phyloP scores from a whole-genome alignment of 2,329 filamentous ascomycete species.

The Lasiodiplodia hormozganensis region DNA sequence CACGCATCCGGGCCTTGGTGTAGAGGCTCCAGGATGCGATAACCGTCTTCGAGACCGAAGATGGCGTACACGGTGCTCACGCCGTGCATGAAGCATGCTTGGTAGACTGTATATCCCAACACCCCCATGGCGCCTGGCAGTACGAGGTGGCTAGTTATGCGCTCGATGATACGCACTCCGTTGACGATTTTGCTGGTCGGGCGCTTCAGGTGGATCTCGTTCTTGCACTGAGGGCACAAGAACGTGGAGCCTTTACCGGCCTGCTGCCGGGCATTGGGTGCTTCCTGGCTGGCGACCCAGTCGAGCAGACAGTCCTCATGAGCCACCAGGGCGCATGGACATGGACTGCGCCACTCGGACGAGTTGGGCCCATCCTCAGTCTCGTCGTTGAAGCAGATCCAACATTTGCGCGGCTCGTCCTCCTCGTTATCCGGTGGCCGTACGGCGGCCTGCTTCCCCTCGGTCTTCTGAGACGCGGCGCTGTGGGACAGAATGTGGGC shows the following conservation, averaged over 20 bases:
- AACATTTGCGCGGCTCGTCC: slow-evolving; percentile 62
- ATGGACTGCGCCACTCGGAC: slow-evolving; percentile 82
- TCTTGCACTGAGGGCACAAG: slow-evolving; percentile 88
- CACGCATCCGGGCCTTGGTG: slow-evolving; percentile 44
- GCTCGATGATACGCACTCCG: slow-evolving; percentile 65
- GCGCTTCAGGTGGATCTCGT: slow-evolving; percentile 76
- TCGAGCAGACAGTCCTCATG: slow-evolving; percentile 89
- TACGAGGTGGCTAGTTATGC: slow-evolving; percentile 64
- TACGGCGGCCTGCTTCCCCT: slow-evolving; percentile 24
- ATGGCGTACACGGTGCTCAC: slow-evolving; percentile 69
- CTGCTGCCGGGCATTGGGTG: slow-evolving; percentile 59
- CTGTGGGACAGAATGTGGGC: slow-evolving; percentile 11
- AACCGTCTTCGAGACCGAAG: slow-evolving; percentile 69
- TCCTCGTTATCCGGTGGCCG: slow-evolving; percentile 37
- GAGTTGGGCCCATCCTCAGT: slow-evolving; percentile 68
- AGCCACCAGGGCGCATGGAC: slow-evolving; percentile 86
- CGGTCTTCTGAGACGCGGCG: slow-evolving; percentile 24
- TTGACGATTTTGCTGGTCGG: slow-evolving; percentile 77
- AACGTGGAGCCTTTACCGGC: slow-evolving; percentile 62
- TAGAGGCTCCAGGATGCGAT: slow-evolving; percentile 58
- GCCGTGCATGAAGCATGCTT: slow-evolving; percentile 62
- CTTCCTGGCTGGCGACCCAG: slow-evolving; percentile 91
- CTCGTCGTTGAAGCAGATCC: slow-evolving; percentile 73
- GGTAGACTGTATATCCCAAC: slow-evolving; percentile 54
- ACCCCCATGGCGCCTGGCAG: slow-evolving; percentile 69